A percentile compares a stretch with the other conserved stretches of the same genome.
phyloP scores from a whole-genome alignment of 73 alveolate species.

The Stentor roeselii region DNA sequence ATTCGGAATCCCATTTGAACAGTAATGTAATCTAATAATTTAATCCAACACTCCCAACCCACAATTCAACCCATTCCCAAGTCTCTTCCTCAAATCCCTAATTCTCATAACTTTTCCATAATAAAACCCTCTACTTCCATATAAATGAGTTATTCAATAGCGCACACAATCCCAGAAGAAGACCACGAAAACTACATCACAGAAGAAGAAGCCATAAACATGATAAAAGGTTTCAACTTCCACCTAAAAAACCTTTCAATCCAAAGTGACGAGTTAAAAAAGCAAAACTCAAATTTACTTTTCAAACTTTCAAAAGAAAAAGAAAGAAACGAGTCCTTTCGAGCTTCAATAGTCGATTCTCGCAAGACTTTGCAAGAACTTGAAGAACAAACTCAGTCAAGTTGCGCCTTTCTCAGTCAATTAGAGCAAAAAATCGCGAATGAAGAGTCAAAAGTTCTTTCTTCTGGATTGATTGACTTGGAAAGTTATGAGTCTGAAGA shows the following conservation, averaged over 20 bases:
- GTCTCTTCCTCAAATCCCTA: no score
- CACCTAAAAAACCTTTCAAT: background rate
- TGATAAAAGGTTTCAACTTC: background rate
- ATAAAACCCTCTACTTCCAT: background rate
- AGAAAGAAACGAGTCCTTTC: background rate
- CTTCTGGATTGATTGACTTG: background rate
- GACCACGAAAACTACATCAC: background rate
- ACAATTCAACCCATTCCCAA: no score
- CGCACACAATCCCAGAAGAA: background rate
- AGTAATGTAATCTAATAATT: no score
- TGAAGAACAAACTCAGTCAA: background rate
- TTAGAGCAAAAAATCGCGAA: background rate
- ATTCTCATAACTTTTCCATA: background rate
- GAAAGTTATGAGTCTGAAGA: background rate
- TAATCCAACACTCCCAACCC: no score
- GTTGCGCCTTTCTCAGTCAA: no score
- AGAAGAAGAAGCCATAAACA: conserved; percentile 13
- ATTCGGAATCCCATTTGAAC: background rate
- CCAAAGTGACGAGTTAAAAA: background rate
- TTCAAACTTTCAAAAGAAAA: background rate
- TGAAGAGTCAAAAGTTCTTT: background rate
- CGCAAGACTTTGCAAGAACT: background rate
- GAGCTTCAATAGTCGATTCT: background rate
- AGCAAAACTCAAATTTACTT: background rate
- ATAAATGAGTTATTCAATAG: background rate